Base-by-base conservation (phyloP, 495 filamentous ascomycete species). In the Monascus purpureus region DNA sequence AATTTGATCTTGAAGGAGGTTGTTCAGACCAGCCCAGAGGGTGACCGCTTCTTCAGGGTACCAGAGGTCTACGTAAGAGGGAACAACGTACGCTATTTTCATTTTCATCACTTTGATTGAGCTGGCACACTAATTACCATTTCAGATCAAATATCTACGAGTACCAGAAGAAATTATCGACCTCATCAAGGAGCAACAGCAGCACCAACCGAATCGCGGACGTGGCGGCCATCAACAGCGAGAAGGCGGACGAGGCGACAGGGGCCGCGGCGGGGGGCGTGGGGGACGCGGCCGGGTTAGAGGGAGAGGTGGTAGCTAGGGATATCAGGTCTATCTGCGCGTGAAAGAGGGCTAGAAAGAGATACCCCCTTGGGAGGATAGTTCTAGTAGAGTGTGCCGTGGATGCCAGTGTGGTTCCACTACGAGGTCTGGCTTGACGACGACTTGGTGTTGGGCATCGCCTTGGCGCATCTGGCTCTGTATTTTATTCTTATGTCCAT, bases 161-260 rank as follows among this genome's bases (percentile, higher is more conserved):
- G 83, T 97, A 2, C 82, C 85, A 28, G 88, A 96, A 52, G 86
- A 95, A 49, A 90, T 96, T 37, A 75, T 96, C 53, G 90, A 95
- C 33, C 50, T 85, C 7, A 86, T 88, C 8, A 93, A 85, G 64
- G 88, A 95, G 26, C 85, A 93, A 50, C 80, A 87, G 38, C 56
- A 57, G 24, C 65, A 59, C 27, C 78, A 87, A 47, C 72, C 68
- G 63, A 45, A 76, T 37, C 62, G 82, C 13, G 75, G 75, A 25
- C 72, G 84, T 17, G 81, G 81, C 27, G 79, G 78, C 13, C 59
- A 61, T 35, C 58, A 73, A 32, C 65, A 83, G 38, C 74, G 77
- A 17, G 76, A 78, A 41, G 64, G 72, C 29, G 71, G 74, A 22
- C 52, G 71, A 41, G 67, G 73, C 15, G 68, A 63, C 13, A 53